These are phyloP conservation scores for Xylariaceae sp. DNA, from an alignment of 2,329 filamentous ascomycete genomes.

Conservation along the genomic window DNA sequence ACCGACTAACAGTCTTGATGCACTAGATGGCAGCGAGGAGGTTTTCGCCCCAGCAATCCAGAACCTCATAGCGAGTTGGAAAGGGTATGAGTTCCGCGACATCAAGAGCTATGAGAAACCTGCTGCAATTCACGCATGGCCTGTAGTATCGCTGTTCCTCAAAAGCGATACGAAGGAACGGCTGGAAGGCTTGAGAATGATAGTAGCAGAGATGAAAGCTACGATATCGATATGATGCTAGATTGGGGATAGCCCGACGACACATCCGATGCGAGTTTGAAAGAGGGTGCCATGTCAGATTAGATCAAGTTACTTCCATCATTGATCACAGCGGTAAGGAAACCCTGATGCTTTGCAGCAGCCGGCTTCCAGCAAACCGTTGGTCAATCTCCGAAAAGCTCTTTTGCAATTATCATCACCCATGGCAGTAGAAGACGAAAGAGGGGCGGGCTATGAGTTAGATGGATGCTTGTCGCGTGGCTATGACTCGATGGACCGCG, in stretches of 20 bases:
- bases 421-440: conserved; percentile 21
- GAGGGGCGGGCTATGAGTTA: no score
- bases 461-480: no score
- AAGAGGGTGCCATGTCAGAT: conserved; percentile 49
- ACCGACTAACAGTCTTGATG: no score
- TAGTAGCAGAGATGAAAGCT: conserved; percentile 39
- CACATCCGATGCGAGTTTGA: conserved; percentile 3
- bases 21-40: conserved; percentile 75
- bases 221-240: conserved; percentile 28
- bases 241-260: background rate
- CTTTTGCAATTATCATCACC: conserved; percentile 34
- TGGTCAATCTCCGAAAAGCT: conserved; percentile 39
- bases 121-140: conserved; percentile 78
- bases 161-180: conserved; percentile 48
- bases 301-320: conserved; percentile 62
- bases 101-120: conserved; percentile 59
- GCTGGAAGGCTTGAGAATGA: conserved; percentile 47
- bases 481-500: no score
- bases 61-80: conserved; percentile 55
- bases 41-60: conserved; percentile 71
- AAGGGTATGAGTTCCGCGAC: conserved; percentile 46
- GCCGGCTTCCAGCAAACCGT: conserved; percentile 48
- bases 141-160: conserved; percentile 64
- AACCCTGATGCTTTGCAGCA: conserved; percentile 44
- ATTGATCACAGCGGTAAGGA: conserved; percentile 39